Base-by-base conservation (phyloP, 169 alveolate species). In the Fabrea salina region DNA sequence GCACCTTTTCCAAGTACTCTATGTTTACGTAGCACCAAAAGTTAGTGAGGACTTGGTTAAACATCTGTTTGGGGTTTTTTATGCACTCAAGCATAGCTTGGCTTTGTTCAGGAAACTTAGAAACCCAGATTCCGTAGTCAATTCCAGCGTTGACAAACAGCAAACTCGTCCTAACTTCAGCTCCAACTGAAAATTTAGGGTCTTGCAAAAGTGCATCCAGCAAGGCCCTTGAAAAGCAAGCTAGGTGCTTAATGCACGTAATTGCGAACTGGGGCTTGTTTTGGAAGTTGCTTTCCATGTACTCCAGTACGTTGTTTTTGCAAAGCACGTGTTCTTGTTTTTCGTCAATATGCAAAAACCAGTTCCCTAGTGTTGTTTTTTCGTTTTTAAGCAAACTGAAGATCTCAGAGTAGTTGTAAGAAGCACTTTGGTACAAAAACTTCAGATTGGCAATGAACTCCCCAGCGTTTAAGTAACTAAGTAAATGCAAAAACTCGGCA, bases 71-170 rank as follows among this genome's bases (percentile, higher is more conserved):
- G 32, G 44, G 37, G 11, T 70, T 19, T 47, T 22, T 37, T 30
- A 47, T 25, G 4, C 41, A 6, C 54, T 40, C 75, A 35, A 56
- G 37, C n/a, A 70, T 5, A 5, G 13, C 27, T 7, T 25, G 50
- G 25, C 54, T 27, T 1, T 22, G 39, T 6, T 47, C 51, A 70
- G 79, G 49, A 70, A 25, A 27, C 16, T 19, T n/a, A 25, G 50
- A 13, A 39, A 59, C 35, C 49, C 79, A 70, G 51, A 70, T 70
- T n/a, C 68, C 68, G 19, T 41, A 27, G 3, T 70, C 66, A 22
- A 70, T 47, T 41, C 67, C 79, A 43, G 79, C 79, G 32, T 70
- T 70, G 37, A 70, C 44, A 37, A 25, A 70, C 25, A 70, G 49
- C n/a, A 70, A 37, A 50, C 79, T 70, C 5, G 47, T 35, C 49